phyloP scores from a whole-genome alignment of 495 filamentous ascomycete genomes.

The Podospora didyma region DNA sequence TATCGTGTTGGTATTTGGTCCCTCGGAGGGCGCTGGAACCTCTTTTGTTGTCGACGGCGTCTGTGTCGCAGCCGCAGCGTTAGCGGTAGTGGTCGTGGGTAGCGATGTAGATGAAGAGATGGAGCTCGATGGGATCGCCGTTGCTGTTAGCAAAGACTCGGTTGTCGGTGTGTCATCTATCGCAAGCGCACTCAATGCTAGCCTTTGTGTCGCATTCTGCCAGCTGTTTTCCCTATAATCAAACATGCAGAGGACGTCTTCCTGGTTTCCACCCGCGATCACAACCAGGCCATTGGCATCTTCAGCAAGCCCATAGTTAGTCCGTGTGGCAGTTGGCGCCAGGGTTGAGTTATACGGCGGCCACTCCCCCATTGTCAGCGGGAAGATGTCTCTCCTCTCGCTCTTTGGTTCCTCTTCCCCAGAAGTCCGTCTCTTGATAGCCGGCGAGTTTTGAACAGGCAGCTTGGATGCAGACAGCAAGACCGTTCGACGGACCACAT shows the following conservation, averaged over 20 bases:
- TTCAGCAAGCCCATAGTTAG: conserved; percentile 41
- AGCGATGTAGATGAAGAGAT: conserved; percentile 24
- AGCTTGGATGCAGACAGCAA: conserved; percentile 44
- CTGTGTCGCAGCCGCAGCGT: conserved; percentile 25
- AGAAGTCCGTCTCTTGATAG: conserved; percentile 31
- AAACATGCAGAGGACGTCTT: conserved; percentile 72
- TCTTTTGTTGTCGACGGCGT: conserved; percentile 31
- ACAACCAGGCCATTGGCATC: conserved; percentile 63
- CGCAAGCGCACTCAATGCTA: conserved; percentile 45
- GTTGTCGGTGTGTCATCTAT: conserved; percentile 27
- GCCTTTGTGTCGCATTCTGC: conserved; percentile 67
- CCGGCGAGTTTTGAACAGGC: conserved; percentile 39
- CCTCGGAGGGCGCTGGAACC: conserved; percentile 9
- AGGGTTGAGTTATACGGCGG: conserved; percentile 73
- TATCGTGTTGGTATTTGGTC: conserved; percentile 39
- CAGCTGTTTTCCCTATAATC: conserved; percentile 74
- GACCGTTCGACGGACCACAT: conserved; percentile 63
- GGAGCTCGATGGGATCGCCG: conserved; percentile 39
- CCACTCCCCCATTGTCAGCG: conserved; percentile 57
- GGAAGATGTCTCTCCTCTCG: conserved; percentile 20
- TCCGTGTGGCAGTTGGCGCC: conserved; percentile 58
- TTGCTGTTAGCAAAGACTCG: conserved; percentile 34
- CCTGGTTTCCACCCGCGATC: conserved; percentile 67
- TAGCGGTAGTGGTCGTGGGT: neutral
- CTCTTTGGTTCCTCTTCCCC: conserved; percentile 15